Percentiles rank a stretch among this genome's conserved stretches.
Evolutionary conservation across 2,329 filamentous ascomycete genomes (phyloP).

Genomic region (Stachybotrys elegans): DNA sequence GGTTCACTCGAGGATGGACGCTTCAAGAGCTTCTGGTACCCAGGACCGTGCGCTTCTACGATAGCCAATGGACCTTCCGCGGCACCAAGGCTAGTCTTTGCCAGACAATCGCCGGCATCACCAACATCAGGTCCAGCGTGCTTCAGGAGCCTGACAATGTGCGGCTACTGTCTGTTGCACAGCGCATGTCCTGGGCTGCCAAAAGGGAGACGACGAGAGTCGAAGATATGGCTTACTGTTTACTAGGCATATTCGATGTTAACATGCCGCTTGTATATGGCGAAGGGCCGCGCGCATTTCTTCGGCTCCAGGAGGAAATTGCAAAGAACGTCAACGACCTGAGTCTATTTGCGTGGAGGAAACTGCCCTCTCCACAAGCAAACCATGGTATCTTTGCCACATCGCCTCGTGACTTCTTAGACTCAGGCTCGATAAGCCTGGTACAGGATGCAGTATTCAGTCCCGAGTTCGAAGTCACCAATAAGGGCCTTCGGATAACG

Average conservation of each 20-base stretch:
- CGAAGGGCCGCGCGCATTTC: background rate
- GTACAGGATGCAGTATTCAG: constrained; percentile 1
- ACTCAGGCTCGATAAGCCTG: constrained; percentile 1
- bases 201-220: background rate
- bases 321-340: constrained; percentile 17
- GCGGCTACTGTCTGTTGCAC: background rate
- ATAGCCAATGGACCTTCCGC: constrained; percentile 17
- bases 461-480: constrained; percentile 5
- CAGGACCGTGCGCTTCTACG: constrained; percentile 19
- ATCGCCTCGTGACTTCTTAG: constrained; percentile 1
- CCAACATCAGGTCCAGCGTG: background rate
- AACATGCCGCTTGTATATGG: background rate
- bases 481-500: constrained; percentile 6
- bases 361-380: background rate
- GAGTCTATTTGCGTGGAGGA: constrained; percentile 18
- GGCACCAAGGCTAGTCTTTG: constrained; percentile 13
- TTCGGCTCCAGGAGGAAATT: background rate
- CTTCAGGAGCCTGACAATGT: no score
- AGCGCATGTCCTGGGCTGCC: background rate
- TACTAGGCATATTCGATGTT: background rate
- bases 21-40: constrained; percentile 26
- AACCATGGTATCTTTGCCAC: background rate
- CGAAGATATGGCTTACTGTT: background rate
- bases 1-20: constrained; percentile 19
- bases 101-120: background rate